Percentiles rank a stretch among this genome's conserved stretches.
Evolutionary conservation across 208 protist species (phyloP).

Genomic region (Acanthamoeba sp.): DNA sequence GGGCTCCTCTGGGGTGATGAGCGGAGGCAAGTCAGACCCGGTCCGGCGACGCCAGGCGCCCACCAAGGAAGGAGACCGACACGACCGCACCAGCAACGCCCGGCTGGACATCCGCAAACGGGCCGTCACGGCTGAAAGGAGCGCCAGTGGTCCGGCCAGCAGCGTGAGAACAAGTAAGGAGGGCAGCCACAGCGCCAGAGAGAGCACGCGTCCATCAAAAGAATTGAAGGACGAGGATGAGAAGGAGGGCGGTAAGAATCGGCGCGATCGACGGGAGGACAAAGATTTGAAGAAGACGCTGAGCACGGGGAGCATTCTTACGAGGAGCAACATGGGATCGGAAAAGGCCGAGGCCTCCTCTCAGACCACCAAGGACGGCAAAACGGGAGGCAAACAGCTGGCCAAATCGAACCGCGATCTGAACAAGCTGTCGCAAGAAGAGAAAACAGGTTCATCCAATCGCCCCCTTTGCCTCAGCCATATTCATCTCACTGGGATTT

Average conservation of each 20-base stretch:
- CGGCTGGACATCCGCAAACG: slow-evolving; percentile 29
- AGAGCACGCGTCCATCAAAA: not conserved
- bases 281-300: slow-evolving; percentile 55
- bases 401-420: slow-evolving; percentile 2
- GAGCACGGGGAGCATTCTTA: slow-evolving; percentile 24
- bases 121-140: not conserved
- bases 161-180: not conserved
- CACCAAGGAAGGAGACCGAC: no score
- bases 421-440: not conserved
- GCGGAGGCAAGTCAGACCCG: not conserved
- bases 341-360: not conserved
- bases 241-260: not conserved
- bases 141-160: not conserved
- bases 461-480: not conserved
- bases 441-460: not conserved
- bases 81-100: not conserved
- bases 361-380: slow-evolving; percentile 24
- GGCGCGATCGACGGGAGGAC: not conserved
- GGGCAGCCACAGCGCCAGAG: not conserved
- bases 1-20: not conserved
- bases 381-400: not conserved
- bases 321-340: no score
- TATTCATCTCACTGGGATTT: not conserved
- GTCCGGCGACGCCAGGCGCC: not conserved
- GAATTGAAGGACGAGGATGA: not conserved